phyloP scores from a whole-genome alignment of 1,284 basidiomycete species.

The Austroboletus rostrupii region DNA sequence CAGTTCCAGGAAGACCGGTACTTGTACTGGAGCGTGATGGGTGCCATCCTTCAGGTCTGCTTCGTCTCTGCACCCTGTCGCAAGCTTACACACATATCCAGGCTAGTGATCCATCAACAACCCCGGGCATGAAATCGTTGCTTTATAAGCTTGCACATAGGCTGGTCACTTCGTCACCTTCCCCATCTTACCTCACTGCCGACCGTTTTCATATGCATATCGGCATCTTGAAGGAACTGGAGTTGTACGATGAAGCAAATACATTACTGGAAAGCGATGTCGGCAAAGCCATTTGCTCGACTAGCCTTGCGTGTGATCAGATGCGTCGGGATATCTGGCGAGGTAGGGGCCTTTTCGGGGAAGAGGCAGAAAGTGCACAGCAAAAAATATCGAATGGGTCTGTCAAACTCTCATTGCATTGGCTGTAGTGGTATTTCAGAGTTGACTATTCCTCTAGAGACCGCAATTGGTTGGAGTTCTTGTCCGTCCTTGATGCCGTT shows the following conservation, averaged over 20 bases:
- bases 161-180: constrained; percentile 56
- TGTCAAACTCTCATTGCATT: constrained; percentile 2
- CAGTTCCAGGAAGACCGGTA: constrained; percentile 76
- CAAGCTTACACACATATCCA: constrained; percentile 29
- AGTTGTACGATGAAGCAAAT: constrained; percentile 65
- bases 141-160: constrained; percentile 71
- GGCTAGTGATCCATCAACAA: constrained; percentile 63
- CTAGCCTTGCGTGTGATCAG: constrained; percentile 72
- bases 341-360: constrained; percentile 46
- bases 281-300: constrained; percentile 61
- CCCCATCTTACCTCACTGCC: constrained; percentile 58
- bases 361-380: constrained; percentile 59
- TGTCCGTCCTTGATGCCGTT: constrained; percentile 65
- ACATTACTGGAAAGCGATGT: constrained; percentile 65
- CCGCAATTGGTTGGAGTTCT: constrained; percentile 82
- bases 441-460: constrained; percentile 45
- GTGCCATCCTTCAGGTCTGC: constrained; percentile 72
- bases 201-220: constrained; percentile 78
- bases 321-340: constrained; percentile 67
- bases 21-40: constrained; percentile 80
- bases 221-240: constrained; percentile 64
- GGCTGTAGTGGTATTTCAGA: not conserved
- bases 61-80: not conserved
- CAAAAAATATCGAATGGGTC: constrained; percentile 56
- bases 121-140: constrained; percentile 56